phyloP scores from a whole-genome alignment of 2,329 filamentous ascomycete genomes.

The Monosporascus ibericus region DNA sequence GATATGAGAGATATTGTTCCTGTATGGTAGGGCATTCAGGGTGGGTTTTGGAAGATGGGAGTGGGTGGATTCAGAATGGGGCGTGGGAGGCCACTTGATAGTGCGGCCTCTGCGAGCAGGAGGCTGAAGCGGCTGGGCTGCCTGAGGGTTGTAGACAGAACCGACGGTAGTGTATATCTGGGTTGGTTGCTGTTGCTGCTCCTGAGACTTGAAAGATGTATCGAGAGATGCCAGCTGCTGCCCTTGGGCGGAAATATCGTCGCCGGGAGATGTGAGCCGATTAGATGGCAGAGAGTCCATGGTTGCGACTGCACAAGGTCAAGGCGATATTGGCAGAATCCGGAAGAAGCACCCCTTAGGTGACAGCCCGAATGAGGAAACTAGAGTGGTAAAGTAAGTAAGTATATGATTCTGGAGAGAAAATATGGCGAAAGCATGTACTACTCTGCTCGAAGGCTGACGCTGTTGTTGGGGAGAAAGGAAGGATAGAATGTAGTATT shows the following conservation, averaged over 20 bases:
- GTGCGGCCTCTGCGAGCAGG: constrained; percentile 45
- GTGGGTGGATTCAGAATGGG: constrained; percentile 11
- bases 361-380: too few species aligned
- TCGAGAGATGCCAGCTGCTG: not conserved
- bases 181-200: constrained; percentile 6
- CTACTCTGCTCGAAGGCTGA: too few species aligned
- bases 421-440: too few species aligned
- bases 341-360: too few species aligned
- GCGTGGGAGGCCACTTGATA: constrained; percentile 30
- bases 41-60: constrained; percentile 28
- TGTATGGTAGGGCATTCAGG: constrained; percentile 30
- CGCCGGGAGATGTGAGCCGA: not conserved
- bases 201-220: not conserved
- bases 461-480: too few species aligned
- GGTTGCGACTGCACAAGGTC: not conserved
- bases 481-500: too few species aligned
- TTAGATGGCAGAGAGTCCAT: not conserved
- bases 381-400: too few species aligned
- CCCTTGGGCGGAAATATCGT: not conserved
- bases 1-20: constrained; percentile 13
- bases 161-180: constrained; percentile 49
- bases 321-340: not conserved
- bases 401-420: too few species aligned
- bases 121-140: constrained; percentile 41
- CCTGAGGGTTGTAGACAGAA: constrained; percentile 47